These are phyloP conservation scores for Hansenula sp. DNA, from an alignment of 1,139 yeast genomes.

Conservation along the genomic window DNA sequence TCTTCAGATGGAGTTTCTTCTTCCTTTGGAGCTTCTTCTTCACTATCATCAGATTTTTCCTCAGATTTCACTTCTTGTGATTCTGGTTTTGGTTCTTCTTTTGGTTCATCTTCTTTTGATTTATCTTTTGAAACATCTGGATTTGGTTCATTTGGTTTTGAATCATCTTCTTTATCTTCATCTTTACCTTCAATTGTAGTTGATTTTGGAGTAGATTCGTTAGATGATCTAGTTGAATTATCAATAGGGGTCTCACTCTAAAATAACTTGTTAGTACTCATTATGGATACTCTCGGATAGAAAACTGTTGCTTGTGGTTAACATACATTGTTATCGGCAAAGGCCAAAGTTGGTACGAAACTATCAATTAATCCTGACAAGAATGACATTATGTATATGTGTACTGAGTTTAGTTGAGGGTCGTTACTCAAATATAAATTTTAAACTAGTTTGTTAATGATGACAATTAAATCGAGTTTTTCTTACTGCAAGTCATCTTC, in stretches of 20 bases:
- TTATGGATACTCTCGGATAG: no score
- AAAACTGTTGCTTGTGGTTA: no score
- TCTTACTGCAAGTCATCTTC: neutral
- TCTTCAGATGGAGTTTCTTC: conserved; percentile 1
- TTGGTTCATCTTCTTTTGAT: conserved; percentile 39
- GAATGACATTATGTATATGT: conserved; percentile 52
- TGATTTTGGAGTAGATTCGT: conserved; percentile 1
- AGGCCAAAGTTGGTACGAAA: conserved; percentile 73
- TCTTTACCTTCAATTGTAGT: conserved; percentile 25
- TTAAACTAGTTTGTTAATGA: no score
- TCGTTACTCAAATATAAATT: no score
- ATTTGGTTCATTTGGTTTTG: conserved; percentile 54
- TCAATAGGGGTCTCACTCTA: conserved; percentile 1
- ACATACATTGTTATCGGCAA: conserved; percentile 50
- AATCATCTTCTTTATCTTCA: conserved; percentile 56
- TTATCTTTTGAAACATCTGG: conserved; percentile 33
- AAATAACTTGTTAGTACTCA: conserved; percentile 1
- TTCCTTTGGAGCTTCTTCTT: conserved; percentile 3
- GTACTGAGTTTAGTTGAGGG: neutral
- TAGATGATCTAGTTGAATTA: neutral
- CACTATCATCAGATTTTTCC: neutral
- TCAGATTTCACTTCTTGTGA: conserved; percentile 2
- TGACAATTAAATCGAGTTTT: no score
- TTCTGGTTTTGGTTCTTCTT: conserved; percentile 45
- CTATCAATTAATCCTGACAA: conserved; percentile 48